These are phyloP conservation scores for Blastobotrys proliferans DNA, from an alignment of 1,139 yeast genomes.

Conservation along the genomic window DNA sequence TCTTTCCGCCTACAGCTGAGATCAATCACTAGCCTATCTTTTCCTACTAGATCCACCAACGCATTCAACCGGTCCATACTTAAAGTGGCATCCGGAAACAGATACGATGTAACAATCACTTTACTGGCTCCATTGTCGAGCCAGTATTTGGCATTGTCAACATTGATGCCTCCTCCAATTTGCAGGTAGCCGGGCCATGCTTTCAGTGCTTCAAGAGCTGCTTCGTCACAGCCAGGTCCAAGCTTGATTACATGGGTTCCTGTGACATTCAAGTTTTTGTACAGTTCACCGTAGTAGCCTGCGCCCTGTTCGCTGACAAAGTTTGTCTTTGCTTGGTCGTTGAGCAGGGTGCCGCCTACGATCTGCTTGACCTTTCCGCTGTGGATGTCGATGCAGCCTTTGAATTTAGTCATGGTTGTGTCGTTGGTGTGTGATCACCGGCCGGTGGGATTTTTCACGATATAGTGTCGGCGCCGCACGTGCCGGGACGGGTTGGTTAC, in stretches of 20 bases:
- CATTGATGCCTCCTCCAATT: slow-evolving; percentile 89
- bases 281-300: slow-evolving; percentile 70
- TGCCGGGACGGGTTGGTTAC: too few species aligned
- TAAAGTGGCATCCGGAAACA: slow-evolving; percentile 63
- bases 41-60: slow-evolving; percentile 55
- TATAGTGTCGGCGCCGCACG: too few species aligned
- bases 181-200: slow-evolving; percentile 77
- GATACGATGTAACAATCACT: slow-evolving; percentile 89
- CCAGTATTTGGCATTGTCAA: slow-evolving; percentile 73
- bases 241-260: slow-evolving; percentile 94
- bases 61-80: slow-evolving; percentile 50
- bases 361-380: slow-evolving; percentile 94
- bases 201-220: slow-evolving; percentile 69
- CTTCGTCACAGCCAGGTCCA: slow-evolving; percentile 79
- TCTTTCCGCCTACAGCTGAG: slow-evolving; percentile 69
- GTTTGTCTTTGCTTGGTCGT: slow-evolving; percentile 53
- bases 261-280: slow-evolving; percentile 48
- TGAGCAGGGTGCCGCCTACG: slow-evolving; percentile 79
- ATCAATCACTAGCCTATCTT: slow-evolving; percentile 73
- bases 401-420: slow-evolving; percentile 68
- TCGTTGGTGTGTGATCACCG: neutral
- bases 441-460: neutral
- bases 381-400: slow-evolving; percentile 95
- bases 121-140: slow-evolving; percentile 63
- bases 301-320: slow-evolving; percentile 77